Evolutionary conservation across 148 eudicot genomes (phyloP).

Genomic region (Camellia lanceoleosa): DNA sequence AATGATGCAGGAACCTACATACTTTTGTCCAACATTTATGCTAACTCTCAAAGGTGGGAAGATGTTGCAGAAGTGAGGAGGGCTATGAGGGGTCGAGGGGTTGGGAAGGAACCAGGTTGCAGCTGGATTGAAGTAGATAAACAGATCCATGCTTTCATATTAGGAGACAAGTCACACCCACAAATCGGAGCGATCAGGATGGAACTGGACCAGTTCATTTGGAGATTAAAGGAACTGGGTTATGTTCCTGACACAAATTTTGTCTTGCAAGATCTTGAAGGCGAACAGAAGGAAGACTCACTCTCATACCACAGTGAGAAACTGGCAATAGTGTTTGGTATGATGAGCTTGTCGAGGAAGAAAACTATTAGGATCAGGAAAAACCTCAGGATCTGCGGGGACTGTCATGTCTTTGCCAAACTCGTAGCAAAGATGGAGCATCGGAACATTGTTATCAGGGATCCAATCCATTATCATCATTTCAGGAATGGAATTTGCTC

Average conservation of each 20-base stretch:
- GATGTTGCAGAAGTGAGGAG: constrained; percentile 14
- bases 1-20: constrained; percentile 18
- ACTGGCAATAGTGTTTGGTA: constrained; percentile 14
- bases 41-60: constrained; percentile 11
- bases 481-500: constrained; percentile 9
- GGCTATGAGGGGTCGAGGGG: constrained; percentile 9
- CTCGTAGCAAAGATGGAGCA: constrained; percentile 10
- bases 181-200: not conserved
- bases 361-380: constrained; percentile 9
- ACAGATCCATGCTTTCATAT: constrained; percentile 14
- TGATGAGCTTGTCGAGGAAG: constrained; percentile 6
- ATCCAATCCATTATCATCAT: constrained; percentile 16
- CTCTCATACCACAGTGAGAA: constrained; percentile 16
- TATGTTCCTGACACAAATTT: constrained; percentile 8
- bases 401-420: constrained; percentile 19
- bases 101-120: constrained; percentile 17
- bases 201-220: constrained; percentile 13
- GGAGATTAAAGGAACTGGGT: constrained; percentile 15
- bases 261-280: constrained; percentile 11
- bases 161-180: constrained; percentile 11
- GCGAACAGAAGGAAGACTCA: constrained; percentile 15
- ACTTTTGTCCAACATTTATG: constrained; percentile 13
- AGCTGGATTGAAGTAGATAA: constrained; percentile 19
- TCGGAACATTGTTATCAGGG: constrained; percentile 12
- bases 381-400: constrained; percentile 16